These are phyloP conservation scores for Danielia reshetovae DNA, from an alignment of 805 yeast genomes.

Conservation along the genomic window DNA sequence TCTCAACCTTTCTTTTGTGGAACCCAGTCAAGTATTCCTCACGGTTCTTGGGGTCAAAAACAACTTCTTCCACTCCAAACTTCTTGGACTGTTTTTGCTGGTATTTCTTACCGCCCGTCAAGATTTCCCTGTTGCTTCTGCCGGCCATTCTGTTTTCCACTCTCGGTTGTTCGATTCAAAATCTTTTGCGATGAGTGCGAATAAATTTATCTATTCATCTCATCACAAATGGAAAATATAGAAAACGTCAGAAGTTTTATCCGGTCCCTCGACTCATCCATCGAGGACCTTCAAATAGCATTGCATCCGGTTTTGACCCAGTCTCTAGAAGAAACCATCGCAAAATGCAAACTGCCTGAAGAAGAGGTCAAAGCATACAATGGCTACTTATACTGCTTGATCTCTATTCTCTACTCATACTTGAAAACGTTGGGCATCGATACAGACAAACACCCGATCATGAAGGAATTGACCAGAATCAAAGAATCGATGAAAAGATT, in stretches of 20 bases:
- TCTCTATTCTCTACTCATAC: constrained; percentile 57
- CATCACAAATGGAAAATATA: constrained; percentile 48
- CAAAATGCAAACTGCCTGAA: constrained; percentile 16
- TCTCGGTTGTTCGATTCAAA: constrained; percentile 1
- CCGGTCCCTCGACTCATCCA: constrained; percentile 32
- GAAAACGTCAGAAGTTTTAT: constrained; percentile 40
- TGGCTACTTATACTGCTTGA: constrained; percentile 47
- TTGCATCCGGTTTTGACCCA: constrained; percentile 35
- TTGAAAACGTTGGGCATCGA: constrained; percentile 57
- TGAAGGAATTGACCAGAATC: constrained; percentile 62
- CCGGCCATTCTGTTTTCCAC: no score
- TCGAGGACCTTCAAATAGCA: constrained; percentile 30
- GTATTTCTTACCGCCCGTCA: constrained; percentile 83
- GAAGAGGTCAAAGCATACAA: constrained; percentile 31
- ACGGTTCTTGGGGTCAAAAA: constrained; percentile 76
- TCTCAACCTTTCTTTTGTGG: constrained; percentile 85
- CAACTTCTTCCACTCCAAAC: constrained; percentile 70
- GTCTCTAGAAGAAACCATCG: constrained; percentile 37
- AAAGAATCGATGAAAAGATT: constrained; percentile 63
- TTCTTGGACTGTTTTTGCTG: constrained; percentile 50
- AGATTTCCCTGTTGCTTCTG: constrained; percentile 70
- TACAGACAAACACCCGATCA: constrained; percentile 56
- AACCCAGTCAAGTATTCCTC: constrained; percentile 88
- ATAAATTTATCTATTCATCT: background rate
- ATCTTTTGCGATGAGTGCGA: constrained; percentile 19